Evolutionary conservation across 1,139 yeast genomes (phyloP).

Genomic region (Pichia sp.): DNA sequence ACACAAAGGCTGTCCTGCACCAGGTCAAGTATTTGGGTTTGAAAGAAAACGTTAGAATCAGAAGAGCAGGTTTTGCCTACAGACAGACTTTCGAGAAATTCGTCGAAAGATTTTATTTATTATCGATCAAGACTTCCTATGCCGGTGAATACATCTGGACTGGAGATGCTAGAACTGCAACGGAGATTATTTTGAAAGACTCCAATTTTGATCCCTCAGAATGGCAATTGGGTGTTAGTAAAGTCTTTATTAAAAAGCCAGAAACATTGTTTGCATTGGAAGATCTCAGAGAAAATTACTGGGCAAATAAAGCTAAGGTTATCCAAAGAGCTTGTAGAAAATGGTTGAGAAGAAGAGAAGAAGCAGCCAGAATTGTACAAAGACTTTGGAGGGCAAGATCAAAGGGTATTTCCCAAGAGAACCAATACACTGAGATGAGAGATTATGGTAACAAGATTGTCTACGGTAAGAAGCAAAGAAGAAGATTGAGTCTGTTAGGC

Average conservation of each 20-base stretch:
- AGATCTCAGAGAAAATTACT: conserved; percentile 93
- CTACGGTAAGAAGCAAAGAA: conserved; percentile 79
- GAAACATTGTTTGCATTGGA: conserved; percentile 94
- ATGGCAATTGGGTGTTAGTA: conserved; percentile 90
- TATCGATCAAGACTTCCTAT: conserved; percentile 87
- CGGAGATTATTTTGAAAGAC: conserved; percentile 69
- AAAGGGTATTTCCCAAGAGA: conserved; percentile 49
- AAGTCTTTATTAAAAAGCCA: conserved; percentile 94
- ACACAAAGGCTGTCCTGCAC: conserved; percentile 83
- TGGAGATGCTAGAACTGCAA: conserved; percentile 83
- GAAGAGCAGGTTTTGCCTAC: conserved; percentile 98
- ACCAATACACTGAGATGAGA: conserved; percentile 75
- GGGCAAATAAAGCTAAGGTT: conserved; percentile 98
- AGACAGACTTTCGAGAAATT: conserved; percentile 96
- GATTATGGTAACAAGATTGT: conserved; percentile 74
- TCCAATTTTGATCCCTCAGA: conserved; percentile 78
- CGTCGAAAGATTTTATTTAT: conserved; percentile 89
- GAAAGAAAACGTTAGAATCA: conserved; percentile 93
- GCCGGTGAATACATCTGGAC: conserved; percentile 98
- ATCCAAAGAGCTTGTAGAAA: conserved; percentile 97
- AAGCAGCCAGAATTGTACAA: conserved; percentile 83
- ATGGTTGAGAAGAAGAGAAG: conserved; percentile 73
- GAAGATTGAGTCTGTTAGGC: conserved; percentile 82
- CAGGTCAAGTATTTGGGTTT: conserved; percentile 95
- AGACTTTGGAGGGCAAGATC: conserved; percentile 76